Evolutionary conservation across 2,329 filamentous ascomycete genomes (phyloP), one percentile per base, ranked within the genome.

Genomic region (Talaromyces sp.): DNA sequence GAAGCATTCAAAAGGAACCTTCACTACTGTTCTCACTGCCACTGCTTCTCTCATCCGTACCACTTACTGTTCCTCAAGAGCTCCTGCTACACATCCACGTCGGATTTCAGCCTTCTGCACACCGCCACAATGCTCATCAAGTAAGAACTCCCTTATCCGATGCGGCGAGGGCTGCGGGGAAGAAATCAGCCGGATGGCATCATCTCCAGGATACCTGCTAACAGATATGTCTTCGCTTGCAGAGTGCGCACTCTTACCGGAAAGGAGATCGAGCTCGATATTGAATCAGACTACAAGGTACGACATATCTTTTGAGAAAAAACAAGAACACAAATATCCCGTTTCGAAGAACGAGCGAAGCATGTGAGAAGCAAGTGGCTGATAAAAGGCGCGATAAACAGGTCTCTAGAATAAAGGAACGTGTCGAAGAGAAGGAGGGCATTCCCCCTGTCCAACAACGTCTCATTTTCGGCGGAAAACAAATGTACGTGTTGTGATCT

Each of bases 211-310:
- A 65, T 59, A 25, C 28, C 58, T 36, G 56, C 54, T 39, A 49
- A 65, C 57, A 30, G 8, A 32, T 27, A 27, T 55, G 54, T 60
- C 32, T 27, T 58, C 15, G 36, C 8, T 15, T 49, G 51, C 70
- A 99, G 93, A 84, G 93, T 99, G 75, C 90, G 95, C 75, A 99
- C 95, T 65, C 88, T 99, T 66, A 98, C 95, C 66, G 95, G 95
- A 73, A 98, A 98, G 83, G 92, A 99, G 81, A 98, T 98, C 76
- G 93, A 98, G 84, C 87, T 99, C 71, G 93, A 98, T 74, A 96
- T 99, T 75, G 95, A 98, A 82, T 84, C 87, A 58, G 88, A 92
- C 72, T 96, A 96, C 84, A 96, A 93, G 85, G 93, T 96, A 70
- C 44, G 60, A 17, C 11, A 33, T 32, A 5, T 10, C 10, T 17